Percentiles rank a stretch among this genome's conserved stretches.
phyloP scores from a whole-genome alignment of 805 yeast species.

The Schwanniomyces yamadae region DNA sequence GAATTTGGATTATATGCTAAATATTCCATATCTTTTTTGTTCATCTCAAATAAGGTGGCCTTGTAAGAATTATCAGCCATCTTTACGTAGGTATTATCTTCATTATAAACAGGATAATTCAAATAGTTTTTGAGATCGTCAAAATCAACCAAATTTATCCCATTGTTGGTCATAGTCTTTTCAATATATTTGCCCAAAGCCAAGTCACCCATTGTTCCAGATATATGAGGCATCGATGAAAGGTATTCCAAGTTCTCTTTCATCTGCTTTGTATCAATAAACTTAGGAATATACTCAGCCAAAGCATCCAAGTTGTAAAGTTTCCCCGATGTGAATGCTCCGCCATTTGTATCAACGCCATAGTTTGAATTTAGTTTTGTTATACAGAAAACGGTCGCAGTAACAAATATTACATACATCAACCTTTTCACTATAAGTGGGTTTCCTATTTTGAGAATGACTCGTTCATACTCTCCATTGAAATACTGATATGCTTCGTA shows the following conservation, averaged over 20 bases:
- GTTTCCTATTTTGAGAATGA: slow-evolving; percentile 70
- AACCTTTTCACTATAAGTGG: slow-evolving; percentile 81
- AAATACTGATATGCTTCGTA: slow-evolving; percentile 46
- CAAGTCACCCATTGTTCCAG: slow-evolving; percentile 86
- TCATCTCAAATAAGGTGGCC: slow-evolving; percentile 40
- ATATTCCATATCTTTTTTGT: slow-evolving; percentile 30
- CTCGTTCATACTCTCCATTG: slow-evolving; percentile 50
- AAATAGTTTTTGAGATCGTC: slow-evolving; percentile 53
- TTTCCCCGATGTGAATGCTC: slow-evolving; percentile 49
- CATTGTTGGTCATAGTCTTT: slow-evolving; percentile 56
- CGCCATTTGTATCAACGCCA: slow-evolving; percentile 37
- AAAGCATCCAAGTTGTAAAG: slow-evolving; percentile 62
- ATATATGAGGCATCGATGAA: slow-evolving; percentile 78
- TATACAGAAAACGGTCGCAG: slow-evolving; percentile 55
- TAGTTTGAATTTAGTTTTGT: slow-evolving; percentile 54
- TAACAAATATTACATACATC: slow-evolving; percentile 64
- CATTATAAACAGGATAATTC: slow-evolving; percentile 56
- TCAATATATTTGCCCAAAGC: slow-evolving; percentile 67
- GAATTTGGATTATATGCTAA: slow-evolving; percentile 71
- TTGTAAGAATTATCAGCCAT: slow-evolving; percentile 32
- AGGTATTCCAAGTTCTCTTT: slow-evolving; percentile 69
- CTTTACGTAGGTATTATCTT: slow-evolving; percentile 26
- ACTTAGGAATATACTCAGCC: slow-evolving; percentile 46
- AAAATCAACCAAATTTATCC: slow-evolving; percentile 51
- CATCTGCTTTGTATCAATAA: slow-evolving; percentile 54